Percentiles rank a stretch among this genome's conserved stretches.
These are phyloP conservation scores for Thermochaetoides thermophila DNA, from an alignment of 495 filamentous ascomycete genomes.

Conservation along the genomic window DNA sequence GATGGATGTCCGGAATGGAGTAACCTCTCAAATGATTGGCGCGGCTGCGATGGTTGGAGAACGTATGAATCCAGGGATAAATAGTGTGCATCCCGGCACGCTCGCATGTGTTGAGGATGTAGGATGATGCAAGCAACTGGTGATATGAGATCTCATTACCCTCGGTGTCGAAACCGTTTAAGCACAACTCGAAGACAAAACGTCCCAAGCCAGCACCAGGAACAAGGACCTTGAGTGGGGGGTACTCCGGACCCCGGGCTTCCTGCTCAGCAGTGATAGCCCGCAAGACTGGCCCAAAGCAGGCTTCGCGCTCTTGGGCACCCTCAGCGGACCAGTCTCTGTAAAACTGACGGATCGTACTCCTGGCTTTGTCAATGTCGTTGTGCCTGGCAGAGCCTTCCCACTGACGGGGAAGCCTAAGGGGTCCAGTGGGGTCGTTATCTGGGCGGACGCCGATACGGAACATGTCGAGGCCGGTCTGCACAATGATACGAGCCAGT, in stretches of 20 bases:
- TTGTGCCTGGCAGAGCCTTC: conserved; percentile 44
- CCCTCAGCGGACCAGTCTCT: conserved; percentile 89
- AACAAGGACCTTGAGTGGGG: conserved; percentile 53
- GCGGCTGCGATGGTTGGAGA: conserved; percentile 62
- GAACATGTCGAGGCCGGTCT: conserved; percentile 50
- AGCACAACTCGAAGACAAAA: conserved; percentile 71
- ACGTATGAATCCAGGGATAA: conserved; percentile 65
- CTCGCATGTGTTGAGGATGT: conserved; percentile 56
- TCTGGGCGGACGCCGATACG: conserved; percentile 21
- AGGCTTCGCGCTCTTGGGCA: conserved; percentile 51
- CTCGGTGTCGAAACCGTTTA: conserved; percentile 58
- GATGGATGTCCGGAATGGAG: conserved; percentile 64
- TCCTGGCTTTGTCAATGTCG: conserved; percentile 81
- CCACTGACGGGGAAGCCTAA: conserved; percentile 38
- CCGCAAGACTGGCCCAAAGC: conserved; percentile 55
- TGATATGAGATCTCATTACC: conserved; percentile 97
- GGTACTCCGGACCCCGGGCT: conserved; percentile 10
- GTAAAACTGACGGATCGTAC: conserved; percentile 83
- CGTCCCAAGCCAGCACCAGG: conserved; percentile 84
- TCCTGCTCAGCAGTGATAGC: conserved; percentile 45
- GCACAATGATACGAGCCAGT: conserved; percentile 61
- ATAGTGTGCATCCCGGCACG: conserved; percentile 42
- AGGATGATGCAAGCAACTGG: conserved; percentile 72
- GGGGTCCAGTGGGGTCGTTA: conserved; percentile 8
- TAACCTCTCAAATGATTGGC: conserved; percentile 57